These are phyloP conservation scores for Danielia reshetovae DNA, from an alignment of 805 yeast species.

Conservation along the genomic window DNA sequence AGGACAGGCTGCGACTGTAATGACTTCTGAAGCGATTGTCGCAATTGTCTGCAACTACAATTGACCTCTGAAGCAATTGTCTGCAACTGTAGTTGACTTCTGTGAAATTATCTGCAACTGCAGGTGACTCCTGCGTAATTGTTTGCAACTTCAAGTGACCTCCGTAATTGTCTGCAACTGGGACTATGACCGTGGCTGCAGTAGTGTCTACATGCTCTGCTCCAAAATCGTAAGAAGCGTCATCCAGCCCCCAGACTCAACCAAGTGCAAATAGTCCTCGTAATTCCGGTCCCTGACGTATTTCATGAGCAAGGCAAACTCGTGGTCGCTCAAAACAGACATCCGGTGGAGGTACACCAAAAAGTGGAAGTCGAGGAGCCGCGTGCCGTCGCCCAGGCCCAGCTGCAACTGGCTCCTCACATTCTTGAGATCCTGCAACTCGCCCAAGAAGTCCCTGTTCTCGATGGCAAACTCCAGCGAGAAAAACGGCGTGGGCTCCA, in stretches of 20 bases:
- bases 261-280: constrained; percentile 46
- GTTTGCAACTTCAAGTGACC: no score
- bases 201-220: constrained; percentile 24
- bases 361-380: constrained; percentile 72
- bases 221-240: constrained; percentile 56
- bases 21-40: no score
- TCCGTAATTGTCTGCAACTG: no score
- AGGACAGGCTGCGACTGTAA: no score
- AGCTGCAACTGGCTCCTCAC: constrained; percentile 48
- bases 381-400: constrained; percentile 25
- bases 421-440: constrained; percentile 60
- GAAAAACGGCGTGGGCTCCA: constrained; percentile 52
- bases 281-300: constrained; percentile 42
- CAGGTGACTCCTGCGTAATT: no score
- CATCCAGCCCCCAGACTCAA: constrained; percentile 78
- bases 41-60: no score
- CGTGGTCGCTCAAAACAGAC: constrained; percentile 56
- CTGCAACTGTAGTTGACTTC: no score
- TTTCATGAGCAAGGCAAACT: constrained; percentile 45
- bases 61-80: no score
- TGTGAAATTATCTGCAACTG: no score
- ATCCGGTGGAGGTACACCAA: constrained; percentile 53
- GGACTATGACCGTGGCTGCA: no score
- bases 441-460: constrained; percentile 73
- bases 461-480: constrained; percentile 65